Evolutionary conservation across 140 eudicot species (phyloP).

Genomic region (Stevia rebaudiana): DNA sequence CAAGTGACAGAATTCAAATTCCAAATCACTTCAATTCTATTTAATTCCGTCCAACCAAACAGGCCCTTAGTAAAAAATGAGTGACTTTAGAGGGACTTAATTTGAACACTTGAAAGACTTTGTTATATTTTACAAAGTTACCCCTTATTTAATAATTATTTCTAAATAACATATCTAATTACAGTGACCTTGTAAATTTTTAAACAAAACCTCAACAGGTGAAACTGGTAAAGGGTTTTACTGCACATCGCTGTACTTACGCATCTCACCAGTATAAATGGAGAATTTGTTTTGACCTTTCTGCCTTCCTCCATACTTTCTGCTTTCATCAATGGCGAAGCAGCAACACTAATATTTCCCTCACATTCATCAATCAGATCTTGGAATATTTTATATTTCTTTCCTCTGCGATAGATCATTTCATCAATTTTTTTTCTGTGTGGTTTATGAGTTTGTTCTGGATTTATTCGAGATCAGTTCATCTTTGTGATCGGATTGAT

Average conservation of each 20-base stretch:
- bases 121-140: too few relatives aligned
- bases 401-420: neutral
- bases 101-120: too few relatives aligned
- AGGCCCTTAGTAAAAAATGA: too few relatives aligned
- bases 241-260: neutral
- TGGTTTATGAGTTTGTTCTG: neutral
- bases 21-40: too few relatives aligned
- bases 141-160: too few relatives aligned
- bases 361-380: constrained; percentile 21
- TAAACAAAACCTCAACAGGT: neutral
- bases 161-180: too few relatives aligned
- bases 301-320: constrained; percentile 1
- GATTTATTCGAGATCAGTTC: neutral
- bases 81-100: too few relatives aligned
- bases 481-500: neutral
- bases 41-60: too few relatives aligned
- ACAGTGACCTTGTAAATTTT: too few relatives aligned
- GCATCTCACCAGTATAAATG: neutral
- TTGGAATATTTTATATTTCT: neutral
- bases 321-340: constrained; percentile 20
- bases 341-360: constrained; percentile 3
- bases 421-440: constrained; percentile 7
- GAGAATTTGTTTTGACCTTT: constrained; percentile 22
- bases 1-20: too few relatives aligned
- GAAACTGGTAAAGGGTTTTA: neutral